Evolutionary conservation across 202 grass and related monocot species (phyloP).

Genomic region (Elaeis oleifera): DNA sequence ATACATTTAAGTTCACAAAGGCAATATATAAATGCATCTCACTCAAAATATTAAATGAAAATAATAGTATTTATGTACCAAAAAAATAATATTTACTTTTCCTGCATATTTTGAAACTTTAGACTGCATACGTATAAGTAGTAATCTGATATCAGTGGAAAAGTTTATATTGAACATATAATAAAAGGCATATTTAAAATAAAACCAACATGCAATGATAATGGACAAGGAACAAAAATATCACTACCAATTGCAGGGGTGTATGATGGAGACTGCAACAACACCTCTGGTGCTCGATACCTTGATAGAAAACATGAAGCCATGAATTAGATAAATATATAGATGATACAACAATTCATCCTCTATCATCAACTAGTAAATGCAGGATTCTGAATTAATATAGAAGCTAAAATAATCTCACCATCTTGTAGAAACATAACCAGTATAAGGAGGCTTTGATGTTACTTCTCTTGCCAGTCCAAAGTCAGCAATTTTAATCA

Average conservation of each 20-base stretch:
- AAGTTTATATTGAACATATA: too few species aligned
- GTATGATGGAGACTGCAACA: conserved; percentile 58
- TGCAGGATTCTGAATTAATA: not conserved
- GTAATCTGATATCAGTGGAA: too few species aligned
- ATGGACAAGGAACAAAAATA: conserved; percentile 5
- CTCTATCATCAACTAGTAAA: not conserved
- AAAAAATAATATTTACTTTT: too few species aligned
- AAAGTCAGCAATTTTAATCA: conserved; percentile 89
- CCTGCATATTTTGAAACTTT: too few species aligned
- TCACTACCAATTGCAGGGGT: conserved; percentile 72
- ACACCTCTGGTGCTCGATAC: conserved; percentile 88
- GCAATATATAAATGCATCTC: too few species aligned
- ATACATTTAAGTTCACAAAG: too few species aligned
- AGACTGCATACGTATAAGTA: too few species aligned
- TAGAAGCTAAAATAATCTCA: conserved; percentile 21
- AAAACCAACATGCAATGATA: conserved; percentile 7
- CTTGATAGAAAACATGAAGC: conserved; percentile 21
- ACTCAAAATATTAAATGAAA: too few species aligned
- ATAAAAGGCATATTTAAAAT: too few species aligned
- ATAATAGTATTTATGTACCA: too few species aligned
- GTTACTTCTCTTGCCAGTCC: conserved; percentile 89
- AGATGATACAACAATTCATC: too few species aligned
- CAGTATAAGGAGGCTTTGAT: conserved; percentile 80
- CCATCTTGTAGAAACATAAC: conserved; percentile 99
- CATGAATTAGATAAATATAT: not conserved